Evolutionary conservation across 2,329 filamentous ascomycete species (phyloP).

Genomic region (Aureobasidium pullulans): DNA sequence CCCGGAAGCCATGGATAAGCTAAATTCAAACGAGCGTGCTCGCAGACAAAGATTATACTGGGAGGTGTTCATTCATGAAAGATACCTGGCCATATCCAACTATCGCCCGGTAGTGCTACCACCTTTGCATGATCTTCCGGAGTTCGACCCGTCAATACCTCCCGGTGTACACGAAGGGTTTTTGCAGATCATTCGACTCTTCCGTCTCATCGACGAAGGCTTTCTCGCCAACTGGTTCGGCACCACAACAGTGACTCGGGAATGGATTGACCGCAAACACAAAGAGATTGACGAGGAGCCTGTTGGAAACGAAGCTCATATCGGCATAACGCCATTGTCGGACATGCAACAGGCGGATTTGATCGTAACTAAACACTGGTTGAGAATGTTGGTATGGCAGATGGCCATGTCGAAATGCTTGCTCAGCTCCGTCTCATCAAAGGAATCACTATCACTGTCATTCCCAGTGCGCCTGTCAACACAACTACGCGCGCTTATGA

Average conservation of each 20-base stretch:
- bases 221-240: conserved; percentile 40
- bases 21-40: conserved; percentile 33
- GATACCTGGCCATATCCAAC: conserved; percentile 47
- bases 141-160: conserved; percentile 34
- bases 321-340: conserved; percentile 21
- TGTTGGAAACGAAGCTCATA: conserved; percentile 14
- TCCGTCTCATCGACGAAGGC: conserved; percentile 36
- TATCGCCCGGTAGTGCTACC: conserved; percentile 39
- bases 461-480: conserved; percentile 39
- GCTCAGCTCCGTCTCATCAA: conserved; percentile 29
- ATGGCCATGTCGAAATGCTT: conserved; percentile 43
- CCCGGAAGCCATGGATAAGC: conserved; percentile 25
- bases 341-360: conserved; percentile 43
- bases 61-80: conserved; percentile 51
- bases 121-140: conserved; percentile 32
- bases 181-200: conserved; percentile 39
- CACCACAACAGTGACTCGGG: conserved; percentile 27
- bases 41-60: conserved; percentile 47
- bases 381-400: conserved; percentile 43
- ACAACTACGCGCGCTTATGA: conserved; percentile 37
- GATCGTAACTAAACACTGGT: conserved; percentile 44
- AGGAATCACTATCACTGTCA: conserved; percentile 32
- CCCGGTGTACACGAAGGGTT: conserved; percentile 36
- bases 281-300: conserved; percentile 35
- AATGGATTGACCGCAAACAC: conserved; percentile 41